These are phyloP conservation scores for Fallopia convolvulus DNA, from an alignment of 148 eudicot species.

Conservation along the genomic window DNA sequence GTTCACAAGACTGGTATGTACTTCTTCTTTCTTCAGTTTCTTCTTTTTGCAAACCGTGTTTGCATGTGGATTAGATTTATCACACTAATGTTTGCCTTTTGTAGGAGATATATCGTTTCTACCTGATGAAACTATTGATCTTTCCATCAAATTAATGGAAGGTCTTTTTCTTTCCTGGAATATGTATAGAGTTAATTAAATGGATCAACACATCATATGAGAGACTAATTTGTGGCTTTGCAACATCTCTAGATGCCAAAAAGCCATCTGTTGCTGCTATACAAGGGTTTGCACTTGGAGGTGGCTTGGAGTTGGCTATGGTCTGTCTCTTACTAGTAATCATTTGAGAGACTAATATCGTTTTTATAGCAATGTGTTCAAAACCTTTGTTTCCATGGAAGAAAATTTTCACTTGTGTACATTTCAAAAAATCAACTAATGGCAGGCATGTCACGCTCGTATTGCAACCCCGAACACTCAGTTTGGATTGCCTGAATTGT, in stretches of 20 bases:
- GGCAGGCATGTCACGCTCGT: conserved; percentile 77
- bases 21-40: not conserved
- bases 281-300: conserved; percentile 26
- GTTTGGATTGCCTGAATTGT: conserved; percentile 82
- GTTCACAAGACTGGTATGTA: conserved; percentile 71
- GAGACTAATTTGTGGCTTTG: not conserved
- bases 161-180: conserved; percentile 26
- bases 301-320: conserved; percentile 77
- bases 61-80: not conserved
- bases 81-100: not conserved
- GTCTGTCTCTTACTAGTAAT: conserved; percentile 31
- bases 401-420: not conserved
- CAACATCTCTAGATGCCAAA: conserved; percentile 41
- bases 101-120: conserved; percentile 53
- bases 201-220: not conserved
- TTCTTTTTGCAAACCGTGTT: not conserved
- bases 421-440: not conserved
- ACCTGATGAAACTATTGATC: conserved; percentile 64
- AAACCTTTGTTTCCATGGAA: too few species aligned
- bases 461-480: conserved; percentile 64
- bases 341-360: too few species aligned
- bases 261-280: conserved; percentile 87
- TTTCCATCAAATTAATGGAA: conserved; percentile 63
- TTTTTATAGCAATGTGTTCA: too few species aligned
- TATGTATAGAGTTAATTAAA: not conserved